Conservation (phyloP, 2,329 filamentous ascomycete genomes). For the Pseudogymnoascus sp. region DNA sequence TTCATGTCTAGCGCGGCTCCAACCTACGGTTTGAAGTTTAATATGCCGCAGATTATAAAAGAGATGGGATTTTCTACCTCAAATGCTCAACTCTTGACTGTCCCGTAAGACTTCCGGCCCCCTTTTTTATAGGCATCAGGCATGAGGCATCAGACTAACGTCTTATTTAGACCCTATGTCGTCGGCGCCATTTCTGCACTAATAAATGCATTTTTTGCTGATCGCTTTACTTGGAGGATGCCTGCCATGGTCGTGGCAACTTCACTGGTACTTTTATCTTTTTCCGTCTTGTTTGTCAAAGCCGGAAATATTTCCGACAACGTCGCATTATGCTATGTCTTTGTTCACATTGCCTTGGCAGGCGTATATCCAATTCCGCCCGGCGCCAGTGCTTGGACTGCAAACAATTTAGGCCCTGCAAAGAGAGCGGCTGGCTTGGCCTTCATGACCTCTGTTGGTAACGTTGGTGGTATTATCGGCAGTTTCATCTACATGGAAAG, state of each 20-base stretch:
- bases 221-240: constrained; percentile 39
- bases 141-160: constrained; percentile 36
- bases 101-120: constrained; percentile 6
- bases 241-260: constrained; percentile 40
- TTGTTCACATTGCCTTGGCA: constrained; percentile 31
- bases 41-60: constrained; percentile 31
- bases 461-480: constrained; percentile 28
- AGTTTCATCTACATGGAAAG: constrained; percentile 31
- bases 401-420: constrained; percentile 25
- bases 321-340: constrained; percentile 31
- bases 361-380: constrained; percentile 38
- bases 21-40: constrained; percentile 24
- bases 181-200: constrained; percentile 50
- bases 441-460: constrained; percentile 25
- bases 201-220: constrained; percentile 43
- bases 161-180: constrained; percentile 44
- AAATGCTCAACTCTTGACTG: constrained; percentile 8
- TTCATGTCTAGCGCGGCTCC: constrained; percentile 16
- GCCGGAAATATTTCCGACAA: neutral
- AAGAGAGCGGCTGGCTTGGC: constrained; percentile 25
- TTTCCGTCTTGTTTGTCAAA: constrained; percentile 12
- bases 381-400: constrained; percentile 42
- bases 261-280: constrained; percentile 34
- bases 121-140: neutral
- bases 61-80: constrained; percentile 42